Evolutionary conservation across 192 early-diverging fungal genomes (phyloP).

Genomic region (Backusella westeae): DNA sequence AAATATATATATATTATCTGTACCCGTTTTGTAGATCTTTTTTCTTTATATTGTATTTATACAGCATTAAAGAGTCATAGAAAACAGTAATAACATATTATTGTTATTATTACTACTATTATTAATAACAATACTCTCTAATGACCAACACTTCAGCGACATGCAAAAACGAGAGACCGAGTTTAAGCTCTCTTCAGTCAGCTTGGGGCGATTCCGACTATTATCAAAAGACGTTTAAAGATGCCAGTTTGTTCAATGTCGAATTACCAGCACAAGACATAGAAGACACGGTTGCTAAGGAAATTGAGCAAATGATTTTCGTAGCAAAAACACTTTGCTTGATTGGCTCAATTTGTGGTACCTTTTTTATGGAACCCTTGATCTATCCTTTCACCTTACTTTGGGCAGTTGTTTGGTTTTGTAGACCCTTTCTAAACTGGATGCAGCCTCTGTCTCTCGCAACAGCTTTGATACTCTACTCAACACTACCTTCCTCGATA

Average conservation of each 20-base stretch:
- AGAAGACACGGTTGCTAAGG: not conserved
- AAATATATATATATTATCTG: no score
- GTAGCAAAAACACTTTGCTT: not conserved
- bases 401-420: not conserved
- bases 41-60: not conserved
- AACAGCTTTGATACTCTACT: not conserved
- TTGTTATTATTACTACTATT: not conserved
- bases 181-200: not conserved
- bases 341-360: not conserved
- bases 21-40: not conserved
- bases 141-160: not conserved
- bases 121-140: not conserved
- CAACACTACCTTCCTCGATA: not conserved
- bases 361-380: conserved; percentile 2
- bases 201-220: not conserved
- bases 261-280: not conserved
- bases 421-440: not conserved
- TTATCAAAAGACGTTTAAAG: not conserved
- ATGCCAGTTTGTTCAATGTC: not conserved
- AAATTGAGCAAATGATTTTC: conserved; percentile 11
- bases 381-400: not conserved
- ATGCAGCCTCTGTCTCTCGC: not conserved
- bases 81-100: not conserved
- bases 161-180: not conserved
- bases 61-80: not conserved